Conservation (phyloP, 306 rosid species). For the Gleditsia sinensis region DNA sequence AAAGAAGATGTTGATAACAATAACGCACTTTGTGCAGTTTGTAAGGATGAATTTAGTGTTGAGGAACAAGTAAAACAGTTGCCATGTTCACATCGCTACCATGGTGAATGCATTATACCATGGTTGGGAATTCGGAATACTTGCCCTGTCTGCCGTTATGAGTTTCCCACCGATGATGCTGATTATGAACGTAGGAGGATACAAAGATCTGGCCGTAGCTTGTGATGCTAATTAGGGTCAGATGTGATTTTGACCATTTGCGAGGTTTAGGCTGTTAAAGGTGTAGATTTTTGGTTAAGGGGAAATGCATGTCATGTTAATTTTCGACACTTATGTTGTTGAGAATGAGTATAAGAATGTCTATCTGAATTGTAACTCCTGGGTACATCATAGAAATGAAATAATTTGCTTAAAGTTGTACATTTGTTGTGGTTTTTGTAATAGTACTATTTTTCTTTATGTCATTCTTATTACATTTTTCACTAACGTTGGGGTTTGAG, state of each 20-base stretch:
- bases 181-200: slow-evolving; percentile 69
- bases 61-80: slow-evolving; percentile 62
- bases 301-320: slow-evolving; percentile 31
- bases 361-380: not conserved
- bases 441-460: not conserved
- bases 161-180: slow-evolving; percentile 73
- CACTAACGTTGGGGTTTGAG: not conserved
- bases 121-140: slow-evolving; percentile 87
- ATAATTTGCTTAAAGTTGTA: not conserved
- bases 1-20: slow-evolving; percentile 51
- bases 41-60: slow-evolving; percentile 63
- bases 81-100: slow-evolving; percentile 78
- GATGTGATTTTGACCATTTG: slow-evolving; percentile 25
- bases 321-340: slow-evolving; percentile 17
- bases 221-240: slow-evolving; percentile 26
- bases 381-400: not conserved
- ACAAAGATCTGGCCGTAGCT: slow-evolving; percentile 36
- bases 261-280: slow-evolving; percentile 42
- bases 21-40: slow-evolving; percentile 65
- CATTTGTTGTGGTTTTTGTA: not conserved
- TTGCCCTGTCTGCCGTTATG: slow-evolving; percentile 87
- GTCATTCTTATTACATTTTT: not conserved
- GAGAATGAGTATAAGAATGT: not conserved
- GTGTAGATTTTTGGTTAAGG: slow-evolving; percentile 43
- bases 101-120: slow-evolving; percentile 76